A percentile compares a stretch with the other conserved stretches of the same genome.
Conservation (phyloP, 2,329 filamentous ascomycete genomes). For the Nemania serpens region DNA sequence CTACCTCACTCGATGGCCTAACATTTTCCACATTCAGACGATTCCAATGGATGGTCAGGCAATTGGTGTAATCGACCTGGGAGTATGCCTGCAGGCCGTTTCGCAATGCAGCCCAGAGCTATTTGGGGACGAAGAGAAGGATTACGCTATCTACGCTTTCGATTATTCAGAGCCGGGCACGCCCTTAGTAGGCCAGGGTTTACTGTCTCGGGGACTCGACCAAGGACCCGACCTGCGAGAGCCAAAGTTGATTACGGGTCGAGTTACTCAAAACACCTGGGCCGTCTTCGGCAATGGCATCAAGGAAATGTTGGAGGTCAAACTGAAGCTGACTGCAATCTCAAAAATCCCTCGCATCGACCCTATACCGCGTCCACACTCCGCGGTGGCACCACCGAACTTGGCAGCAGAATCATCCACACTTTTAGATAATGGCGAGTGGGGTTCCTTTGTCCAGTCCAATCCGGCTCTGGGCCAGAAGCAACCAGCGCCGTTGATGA, state of each 20-base stretch:
- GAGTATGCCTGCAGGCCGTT: slow-evolving; percentile 84
- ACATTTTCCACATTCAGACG: slow-evolving; percentile 78
- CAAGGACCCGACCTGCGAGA: slow-evolving; percentile 41
- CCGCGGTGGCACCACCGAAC: slow-evolving; percentile 25
- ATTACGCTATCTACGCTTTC: slow-evolving; percentile 96
- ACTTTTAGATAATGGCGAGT: slow-evolving; percentile 71
- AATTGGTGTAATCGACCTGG: slow-evolving; percentile 87
- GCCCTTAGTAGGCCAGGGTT: slow-evolving; percentile 91
- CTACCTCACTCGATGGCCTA: slow-evolving; percentile 84
- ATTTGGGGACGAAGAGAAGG: slow-evolving; percentile 69
- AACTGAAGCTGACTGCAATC: slow-evolving; percentile 81
- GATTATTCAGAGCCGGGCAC: slow-evolving; percentile 96
- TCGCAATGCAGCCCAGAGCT: slow-evolving; percentile 82
- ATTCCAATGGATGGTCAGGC: slow-evolving; percentile 78
- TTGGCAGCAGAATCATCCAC: slow-evolving; percentile 44
- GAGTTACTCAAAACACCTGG: slow-evolving; percentile 84
- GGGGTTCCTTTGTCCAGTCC: slow-evolving; percentile 76
- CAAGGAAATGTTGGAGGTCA: slow-evolving; percentile 91
- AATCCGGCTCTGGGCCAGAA: slow-evolving; percentile 61
- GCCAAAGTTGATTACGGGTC: slow-evolving; percentile 81
- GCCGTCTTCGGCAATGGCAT: slow-evolving; percentile 82
- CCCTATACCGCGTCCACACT: slow-evolving; percentile 31
- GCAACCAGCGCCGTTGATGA: slow-evolving; percentile 40
- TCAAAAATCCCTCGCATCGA: slow-evolving; percentile 54
- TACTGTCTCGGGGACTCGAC: slow-evolving; percentile 82